Base-by-base conservation (phyloP, 2,329 filamentous ascomycete species). In the Clonostachys byssicola region DNA sequence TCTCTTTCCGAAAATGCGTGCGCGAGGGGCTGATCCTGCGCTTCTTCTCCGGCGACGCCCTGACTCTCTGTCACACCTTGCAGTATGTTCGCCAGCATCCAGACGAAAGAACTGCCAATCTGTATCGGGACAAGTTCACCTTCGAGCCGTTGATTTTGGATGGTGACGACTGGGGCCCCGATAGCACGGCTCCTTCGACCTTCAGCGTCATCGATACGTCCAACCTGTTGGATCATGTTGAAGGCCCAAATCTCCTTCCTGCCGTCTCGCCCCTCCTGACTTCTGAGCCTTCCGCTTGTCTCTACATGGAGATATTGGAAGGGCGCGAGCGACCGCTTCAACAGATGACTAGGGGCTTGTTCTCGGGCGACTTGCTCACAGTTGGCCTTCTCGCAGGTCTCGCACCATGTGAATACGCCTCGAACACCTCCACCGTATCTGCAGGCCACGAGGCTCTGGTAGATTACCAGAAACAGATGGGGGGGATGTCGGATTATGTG, bases 161-260 rank as follows among this genome's bases (percentile, higher is more conserved):
- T 43, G 42, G 56, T 2, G 50, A 49, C 2, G 64, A 67, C 5
- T 81, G 81, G 51, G 57, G 60, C 3, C 51, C 52, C 4, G 45
- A 45, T 7, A 56, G 57, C 2, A 43, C 47, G 13, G 72, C 66
- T 1, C 73, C 76, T 1, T 59, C 52, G 6, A 41, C 47, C 5
- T 85, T 84, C 53, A 71, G 83, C 54, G 64, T 77, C 5, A 77
- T 85, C 46, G 79, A 85, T 50, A 80, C 77, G 0, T 71, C 69
- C 3, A 71, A 73, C 43, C 55, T 73, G 2, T 57, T 61, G 5
- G 70, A 71, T 40, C 67, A 70, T 34, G 58, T 73, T 10, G 68
- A 63, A 1, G 54, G 63, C 4, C 51, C 23, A 39, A 39, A 18
- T 39, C 36, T 39, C 17, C 36, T 39, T 18, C 17, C 14, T 18